A percentile compares a stretch with the other conserved stretches of the same genome.
Conservation (phyloP, 2,329 filamentous ascomycete species). For the Scedosporium minutisporum region DNA sequence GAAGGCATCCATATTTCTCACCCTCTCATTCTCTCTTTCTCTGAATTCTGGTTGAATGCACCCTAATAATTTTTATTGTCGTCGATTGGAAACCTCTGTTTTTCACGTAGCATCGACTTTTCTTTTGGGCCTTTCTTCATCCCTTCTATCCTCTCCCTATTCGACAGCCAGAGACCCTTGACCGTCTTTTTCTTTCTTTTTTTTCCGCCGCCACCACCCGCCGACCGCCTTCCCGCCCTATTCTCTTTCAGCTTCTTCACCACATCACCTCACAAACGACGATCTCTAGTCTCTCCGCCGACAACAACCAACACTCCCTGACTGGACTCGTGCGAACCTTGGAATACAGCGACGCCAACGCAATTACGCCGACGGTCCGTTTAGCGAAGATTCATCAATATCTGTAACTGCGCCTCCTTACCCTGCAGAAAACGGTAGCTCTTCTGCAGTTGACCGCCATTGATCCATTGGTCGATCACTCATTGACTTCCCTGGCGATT, state of each 20-base stretch:
- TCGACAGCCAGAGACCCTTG: neutral
- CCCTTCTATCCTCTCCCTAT: neutral
- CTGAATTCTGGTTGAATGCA: neutral
- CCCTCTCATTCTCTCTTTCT: neutral
- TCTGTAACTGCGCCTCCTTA: neutral
- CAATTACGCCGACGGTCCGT: neutral
- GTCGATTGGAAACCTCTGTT: conserved; percentile 1
- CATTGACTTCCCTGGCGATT: no score
- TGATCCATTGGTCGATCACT: neutral
- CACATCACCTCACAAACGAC: neutral
- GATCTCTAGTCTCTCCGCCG: neutral
- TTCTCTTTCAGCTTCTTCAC: neutral
- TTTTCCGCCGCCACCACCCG: neutral
- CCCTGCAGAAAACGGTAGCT: neutral
- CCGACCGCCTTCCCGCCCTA: neutral
- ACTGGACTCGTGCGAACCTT: neutral
- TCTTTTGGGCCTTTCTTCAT: neutral
- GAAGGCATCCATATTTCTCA: neutral
- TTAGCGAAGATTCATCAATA: neutral
- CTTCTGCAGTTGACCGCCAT: neutral
- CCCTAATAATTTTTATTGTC: neutral
- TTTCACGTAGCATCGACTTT: neutral
- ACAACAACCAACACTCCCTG: neutral
- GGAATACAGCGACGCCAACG: neutral
- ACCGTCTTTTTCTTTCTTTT: conserved; percentile 2